Percentiles rank a stretch among this genome's conserved stretches.
These are phyloP conservation scores for Boletellus sp. DNA, from an alignment of 768 basidiomycete species.

Conservation along the genomic window DNA sequence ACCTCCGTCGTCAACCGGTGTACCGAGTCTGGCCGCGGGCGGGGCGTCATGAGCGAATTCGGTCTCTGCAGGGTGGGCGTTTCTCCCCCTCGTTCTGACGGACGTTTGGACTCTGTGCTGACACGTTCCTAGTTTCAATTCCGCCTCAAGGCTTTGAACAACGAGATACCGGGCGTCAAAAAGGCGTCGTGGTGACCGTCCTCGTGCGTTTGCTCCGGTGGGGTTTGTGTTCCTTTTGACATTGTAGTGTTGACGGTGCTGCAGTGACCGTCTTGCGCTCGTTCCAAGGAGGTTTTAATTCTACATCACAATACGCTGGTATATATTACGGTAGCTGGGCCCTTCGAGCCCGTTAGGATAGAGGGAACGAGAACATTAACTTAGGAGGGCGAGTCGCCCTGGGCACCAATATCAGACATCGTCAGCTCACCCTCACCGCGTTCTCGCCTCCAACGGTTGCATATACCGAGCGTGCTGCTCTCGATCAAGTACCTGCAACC, in stretches of 20 bases:
- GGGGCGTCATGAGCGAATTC: conserved; percentile 89
- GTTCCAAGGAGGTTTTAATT: no score
- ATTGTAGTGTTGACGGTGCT: background rate
- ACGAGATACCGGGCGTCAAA: conserved; percentile 81
- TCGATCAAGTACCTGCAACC: conserved; percentile 72
- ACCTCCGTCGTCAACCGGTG: conserved; percentile 89
- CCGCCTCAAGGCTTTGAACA: conserved; percentile 74
- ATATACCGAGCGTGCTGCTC: conserved; percentile 58
- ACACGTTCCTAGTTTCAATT: conserved; percentile 64
- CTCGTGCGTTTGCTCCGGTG: background rate
- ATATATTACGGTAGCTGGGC: conserved; percentile 12
- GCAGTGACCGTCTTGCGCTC: background rate
- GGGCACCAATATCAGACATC: conserved; percentile 47
- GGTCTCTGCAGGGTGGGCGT: conserved; percentile 69
- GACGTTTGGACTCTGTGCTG: background rate
- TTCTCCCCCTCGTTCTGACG: background rate
- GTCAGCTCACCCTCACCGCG: conserved; percentile 72
- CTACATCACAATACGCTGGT: background rate
- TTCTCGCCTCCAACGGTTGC: conserved; percentile 87
- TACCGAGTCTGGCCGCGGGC: conserved; percentile 75
- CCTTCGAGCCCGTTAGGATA: conserved; percentile 5
- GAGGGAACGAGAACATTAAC: background rate
- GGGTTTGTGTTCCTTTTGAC: background rate
- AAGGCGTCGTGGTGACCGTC: conserved; percentile 83
- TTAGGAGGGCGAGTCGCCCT: conserved; percentile 31